Base-by-base conservation (phyloP, 768 basidiomycete genomes). In the Kwoniella pini region DNA sequence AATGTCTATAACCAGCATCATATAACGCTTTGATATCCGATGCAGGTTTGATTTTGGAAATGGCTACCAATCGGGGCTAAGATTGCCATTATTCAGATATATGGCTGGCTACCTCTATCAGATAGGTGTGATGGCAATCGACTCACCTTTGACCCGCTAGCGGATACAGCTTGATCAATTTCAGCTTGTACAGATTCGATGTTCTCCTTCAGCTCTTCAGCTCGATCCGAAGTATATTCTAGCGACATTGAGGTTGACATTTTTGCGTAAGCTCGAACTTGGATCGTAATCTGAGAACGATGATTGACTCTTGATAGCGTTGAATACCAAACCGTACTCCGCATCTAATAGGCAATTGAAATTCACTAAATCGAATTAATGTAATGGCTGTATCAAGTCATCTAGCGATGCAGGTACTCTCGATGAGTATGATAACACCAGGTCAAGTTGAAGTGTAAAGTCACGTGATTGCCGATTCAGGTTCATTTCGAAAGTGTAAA, bases 21-120 rank as follows among this genome's bases (percentile, higher is more conserved):
- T 89, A 90, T 66, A 91, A 89, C 10, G 88, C 88, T 26, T 86
- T 81, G 61, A 98, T 86, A 78, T 98, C 95, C 9, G 86, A 85
- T 3, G 88, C 84, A 4, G 95, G 90, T 76, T 97, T 97, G 73
- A 87, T 85, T 79, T 98, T 98, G 11, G 92, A 95, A 4, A 97
- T 93, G 2, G 94, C 91, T 17, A 97, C 87, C 12, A 97, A 79
- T 3, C 82, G 82, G 11, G 82, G 79, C 71, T 65, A n/a, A 7
- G 7, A 36, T 36, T 7, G 33, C n/a, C n/a, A n/a, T n/a, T n/a
- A n/a, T 22, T 19, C 44, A 11, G 45, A 56, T 13, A 15, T 54
- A 58, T 15, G 12, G 45, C 2, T 36, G 38, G 60, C 63, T 50
- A 62, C 67, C 24, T 46, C 40, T 24, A 26, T 50, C 38, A 71